Evolutionary conservation across 2,329 filamentous ascomycete genomes (phyloP), one percentile per base, ranked within the genome.

Genomic region (Cercospora sojina): DNA sequence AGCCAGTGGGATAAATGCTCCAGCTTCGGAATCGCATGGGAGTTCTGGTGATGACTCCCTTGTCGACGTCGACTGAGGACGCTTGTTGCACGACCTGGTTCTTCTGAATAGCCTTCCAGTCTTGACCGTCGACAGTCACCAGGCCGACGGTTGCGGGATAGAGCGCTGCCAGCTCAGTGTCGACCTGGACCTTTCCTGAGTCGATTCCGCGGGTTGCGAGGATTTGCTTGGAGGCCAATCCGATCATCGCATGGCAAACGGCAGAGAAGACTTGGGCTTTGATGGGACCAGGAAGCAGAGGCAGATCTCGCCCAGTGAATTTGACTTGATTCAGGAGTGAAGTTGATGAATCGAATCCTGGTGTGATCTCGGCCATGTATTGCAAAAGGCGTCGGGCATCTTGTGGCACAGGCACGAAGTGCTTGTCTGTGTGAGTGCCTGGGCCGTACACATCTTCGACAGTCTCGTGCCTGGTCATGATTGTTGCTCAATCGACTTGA

Each of bases 1-100:
- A 74, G n/a, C 77, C 80, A 0, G 84, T 86, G 7, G 80, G 81
- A 67, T 85, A 85, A 55, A 84, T 78, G 1, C 78, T 80, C 7
- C 80, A 82, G 3, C 78, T 73, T 18, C 83, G 79, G 51, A 79
- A 79, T 4, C 74, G 73, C 71, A 79, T 79, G 1, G 78, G 79
- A 29, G 76, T 76, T 67, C 82, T 79, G 67, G 77, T 79, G 72
- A 83, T 77, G 3, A 77, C 74, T 2, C 67, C 67, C 31, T 69
- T 66, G 31, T 69, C 67, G 79, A 74, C 7, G 77, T 69, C 12
- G 66, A 71, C 6, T 12, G 41, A 57, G 53, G 61, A 62, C 79
- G 66, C 66, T 76, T 65, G 62, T 18, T 70, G 66, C 1, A 70
- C 59, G n/a, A 70, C 75, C 9, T 74, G 73, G 16, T 77, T 66